Percentiles rank a stretch among this genome's conserved stretches.
Conservation (phyloP, 768 basidiomycete species). For the Xanthoconium stramineum region DNA sequence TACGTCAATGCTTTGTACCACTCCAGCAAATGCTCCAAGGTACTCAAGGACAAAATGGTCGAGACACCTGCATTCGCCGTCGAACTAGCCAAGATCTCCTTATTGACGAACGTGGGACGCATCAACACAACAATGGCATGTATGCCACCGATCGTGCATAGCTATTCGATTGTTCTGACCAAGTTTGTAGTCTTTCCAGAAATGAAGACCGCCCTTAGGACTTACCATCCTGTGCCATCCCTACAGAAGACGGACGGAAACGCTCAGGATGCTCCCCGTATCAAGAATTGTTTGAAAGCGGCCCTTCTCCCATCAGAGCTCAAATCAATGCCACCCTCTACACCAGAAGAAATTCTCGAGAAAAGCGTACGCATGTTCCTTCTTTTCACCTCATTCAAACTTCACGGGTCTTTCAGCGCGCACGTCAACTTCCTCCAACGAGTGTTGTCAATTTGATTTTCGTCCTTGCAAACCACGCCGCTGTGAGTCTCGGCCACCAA, state of each 20-base stretch:
- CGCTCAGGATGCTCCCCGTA: constrained; percentile 86
- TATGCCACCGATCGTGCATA: constrained; percentile 35
- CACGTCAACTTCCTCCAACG: constrained; percentile 69
- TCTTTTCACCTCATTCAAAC: constrained; percentile 1
- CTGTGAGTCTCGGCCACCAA: constrained; percentile 44
- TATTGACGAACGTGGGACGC: constrained; percentile 85
- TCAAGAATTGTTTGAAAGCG: constrained; percentile 88
- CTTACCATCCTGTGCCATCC: constrained; percentile 87
- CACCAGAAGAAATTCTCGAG: constrained; percentile 68
- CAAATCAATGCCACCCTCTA: constrained; percentile 62
- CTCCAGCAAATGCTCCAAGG: constrained; percentile 83
- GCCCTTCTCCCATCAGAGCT: constrained; percentile 69
- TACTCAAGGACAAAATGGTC: constrained; percentile 83
- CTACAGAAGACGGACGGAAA: constrained; percentile 86
- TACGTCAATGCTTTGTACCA: constrained; percentile 80
- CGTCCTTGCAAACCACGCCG: constrained; percentile 73
- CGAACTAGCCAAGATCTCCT: constrained; percentile 78
- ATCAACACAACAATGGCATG: constrained; percentile 93
- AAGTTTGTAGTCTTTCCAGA: constrained; percentile 73
- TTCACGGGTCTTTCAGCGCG: constrained; percentile 37
- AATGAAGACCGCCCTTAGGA: constrained; percentile 88
- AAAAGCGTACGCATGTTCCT: constrained; percentile 49
- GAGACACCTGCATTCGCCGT: constrained; percentile 75
- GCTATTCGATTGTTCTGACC: constrained; percentile 17
- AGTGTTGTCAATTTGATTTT: constrained; percentile 86